Evolutionary conservation across 768 basidiomycete genomes (phyloP), one percentile per base, ranked within the genome.

Genomic region (Roridomyces roridus): DNA sequence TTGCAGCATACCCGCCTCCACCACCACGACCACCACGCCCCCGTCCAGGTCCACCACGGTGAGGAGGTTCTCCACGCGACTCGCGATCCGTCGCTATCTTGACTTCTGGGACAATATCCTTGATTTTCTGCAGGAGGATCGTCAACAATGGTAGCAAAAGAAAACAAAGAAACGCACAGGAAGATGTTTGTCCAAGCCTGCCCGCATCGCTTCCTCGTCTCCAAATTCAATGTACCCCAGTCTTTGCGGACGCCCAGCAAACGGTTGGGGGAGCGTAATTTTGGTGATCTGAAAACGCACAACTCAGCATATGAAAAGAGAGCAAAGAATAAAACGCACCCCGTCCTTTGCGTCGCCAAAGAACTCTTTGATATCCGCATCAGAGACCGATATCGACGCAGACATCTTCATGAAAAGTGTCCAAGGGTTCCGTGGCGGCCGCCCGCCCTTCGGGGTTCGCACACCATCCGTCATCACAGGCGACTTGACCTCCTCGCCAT

Each of bases 161-260:
- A 24, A 51, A 46, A 37, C 37, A 31, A 24, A 23, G 31, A 25
- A 17, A 72, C 81, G 55, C 60, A 94, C 93, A 71, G 87, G 86
- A 23, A 80, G 82, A 60, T 91, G 88, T 65, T 86, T 89, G 54
- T 84, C 86, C 20, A 96, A 74, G 0, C 89, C 94, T 18, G 78
- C 82, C 64, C 85, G 91, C 91, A 95, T 92, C 10, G 86, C 79
- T 42, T 89, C 91, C 65, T 96, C 93, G 64, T 92, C 91, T 5
- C 85, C 89, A 72, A 96, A 97, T 67, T 96, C 95, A 48, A 97
- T 85, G 67, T 94, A 97, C 2, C 87, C 91, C 53, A 94, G 77
- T 62, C 80, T 85, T 51, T 73, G 74, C 25, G 78, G 72, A 42
- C 86, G 83, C 10, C 83, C 82, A 5, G 72, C 64, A 63, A 72